Base-by-base conservation (phyloP, 768 basidiomycete species). In the Podaxis carcinomalis region DNA sequence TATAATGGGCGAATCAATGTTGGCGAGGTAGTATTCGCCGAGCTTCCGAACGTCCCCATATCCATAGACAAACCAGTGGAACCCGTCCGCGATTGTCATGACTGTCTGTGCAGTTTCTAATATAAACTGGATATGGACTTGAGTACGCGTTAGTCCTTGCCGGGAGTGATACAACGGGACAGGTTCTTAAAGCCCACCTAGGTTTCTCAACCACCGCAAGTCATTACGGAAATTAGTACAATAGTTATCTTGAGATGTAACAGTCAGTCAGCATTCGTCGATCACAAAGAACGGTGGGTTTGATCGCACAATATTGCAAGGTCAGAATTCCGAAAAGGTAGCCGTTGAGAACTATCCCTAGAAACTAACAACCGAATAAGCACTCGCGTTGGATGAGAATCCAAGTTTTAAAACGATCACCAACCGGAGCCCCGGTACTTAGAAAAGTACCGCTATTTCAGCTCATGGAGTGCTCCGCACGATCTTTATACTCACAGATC, bases 21-120 rank as follows among this genome's bases (percentile, higher is more conserved):
- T 61, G 13, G 52, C 59, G 16, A 61, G 47, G 25, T 36, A 61
- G 39, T 47, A 61, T 54, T 61, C 59, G 16, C 59, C 53, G 3
- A 61, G 44, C 23, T 55, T 61, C 21, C 19, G 19, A 14, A 54
- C 4, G 42, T 54, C 42, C 3, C 59, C 59, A 44, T 61, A 61
- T 1, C 59, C 59, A 19, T 49, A 61, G 21, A 61, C 59, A 47
- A 61, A 61, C 59, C 59, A 61, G 39, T 61, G 59, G 40, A 61
- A 61, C 13, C 59, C 59, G 21, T 61, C 59, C 0, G 59, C 59
- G 5, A 54, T 23, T 2, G 52, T 47, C 59, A 61, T 61, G 9
- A 39, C 53, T 7, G 59, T 61, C 21, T 61, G 59, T 1, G 19
- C 59, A 3, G 52, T 6, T 46, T 60, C 59, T 14, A 55, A 28